Base-by-base conservation (phyloP, 73 alveolate species). In the Paramecium primaurelia region DNA sequence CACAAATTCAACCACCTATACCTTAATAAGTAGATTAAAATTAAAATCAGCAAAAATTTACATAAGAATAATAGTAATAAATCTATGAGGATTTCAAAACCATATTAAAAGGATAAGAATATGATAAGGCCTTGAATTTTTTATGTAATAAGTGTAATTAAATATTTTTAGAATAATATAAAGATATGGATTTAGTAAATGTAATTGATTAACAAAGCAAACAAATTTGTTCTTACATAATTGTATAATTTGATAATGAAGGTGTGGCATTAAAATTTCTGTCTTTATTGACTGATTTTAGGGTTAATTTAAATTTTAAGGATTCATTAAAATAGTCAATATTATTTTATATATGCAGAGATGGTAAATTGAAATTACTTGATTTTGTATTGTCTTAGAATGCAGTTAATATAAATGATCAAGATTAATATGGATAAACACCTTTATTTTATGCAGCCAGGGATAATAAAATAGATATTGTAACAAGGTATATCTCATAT, bases 361-460 rank as follows among this genome's bases (percentile, higher is more conserved):
- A 89, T 89, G 94, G 94, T 26, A 89, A 54, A 45, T 38, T 89
- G 59, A 89, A 71, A 89, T 32, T 83, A 22, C 54, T 89, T 4
- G 86, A 89, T 30, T 73, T 45, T 20, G 59, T 89, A 10, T 71
- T 89, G 32, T 59, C 71, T 3, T 22, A 69, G 30, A 59, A 59
- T 28, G 28, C 84, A 14, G n/a, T 83, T 0, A 80, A 47, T 22
- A 40, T 80, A 20, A 89, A 89, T 51, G 94, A 89, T 47, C 40
- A 69, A 36, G 94, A 89, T 45, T 16, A 51, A 26, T 40, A 89
- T 32, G 92, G 92, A 36, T 89, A 96, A 93, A 96, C 98, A 32
- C 98, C 98, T 60, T 90, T 97, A 16, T 96, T 95, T 92, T 96
- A 96, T 87, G 97, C 97, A 1, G 88, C 95, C 3, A 95, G 99